Conservation (phyloP, 345 rosid species). For the Brassica incana region DNA sequence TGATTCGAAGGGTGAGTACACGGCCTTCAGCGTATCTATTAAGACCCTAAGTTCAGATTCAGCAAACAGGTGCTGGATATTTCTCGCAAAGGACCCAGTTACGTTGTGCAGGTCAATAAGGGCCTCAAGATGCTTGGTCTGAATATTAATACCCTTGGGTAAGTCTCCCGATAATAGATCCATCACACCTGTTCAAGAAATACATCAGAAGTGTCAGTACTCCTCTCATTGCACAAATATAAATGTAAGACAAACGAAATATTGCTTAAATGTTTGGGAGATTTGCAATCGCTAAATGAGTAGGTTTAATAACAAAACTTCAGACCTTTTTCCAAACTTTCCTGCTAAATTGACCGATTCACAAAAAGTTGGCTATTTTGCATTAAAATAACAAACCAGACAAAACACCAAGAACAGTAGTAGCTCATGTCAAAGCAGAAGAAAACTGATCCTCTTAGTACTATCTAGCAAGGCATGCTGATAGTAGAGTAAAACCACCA, state of each 20-base stretch:
- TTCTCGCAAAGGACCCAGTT: slow-evolving; percentile 83
- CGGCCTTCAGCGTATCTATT: slow-evolving; percentile 84
- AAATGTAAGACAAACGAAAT: background rate
- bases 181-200: slow-evolving; percentile 59
- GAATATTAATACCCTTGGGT: slow-evolving; percentile 89
- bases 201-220: slow-evolving; percentile 30
- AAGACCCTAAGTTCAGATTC: slow-evolving; percentile 77
- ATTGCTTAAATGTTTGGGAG: background rate
- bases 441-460: slow-evolving; percentile 3
- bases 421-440: slow-evolving; percentile 9
- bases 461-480: slow-evolving; percentile 11
- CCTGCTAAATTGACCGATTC: slow-evolving; percentile 5
- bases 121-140: slow-evolving; percentile 89
- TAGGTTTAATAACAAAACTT: background rate
- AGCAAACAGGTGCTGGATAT: slow-evolving; percentile 86
- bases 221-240: slow-evolving; percentile 9
- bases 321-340: background rate
- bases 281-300: slow-evolving; percentile 1
- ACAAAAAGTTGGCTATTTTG: background rate
- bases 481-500: slow-evolving; percentile 2
- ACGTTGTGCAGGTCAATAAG: slow-evolving; percentile 87
- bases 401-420: background rate
- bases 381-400: background rate
- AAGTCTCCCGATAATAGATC: slow-evolving; percentile 89
- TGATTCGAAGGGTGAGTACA: slow-evolving; percentile 79